Conservation (phyloP, 495 filamentous ascomycete species). For the Xylaria sp. region DNA sequence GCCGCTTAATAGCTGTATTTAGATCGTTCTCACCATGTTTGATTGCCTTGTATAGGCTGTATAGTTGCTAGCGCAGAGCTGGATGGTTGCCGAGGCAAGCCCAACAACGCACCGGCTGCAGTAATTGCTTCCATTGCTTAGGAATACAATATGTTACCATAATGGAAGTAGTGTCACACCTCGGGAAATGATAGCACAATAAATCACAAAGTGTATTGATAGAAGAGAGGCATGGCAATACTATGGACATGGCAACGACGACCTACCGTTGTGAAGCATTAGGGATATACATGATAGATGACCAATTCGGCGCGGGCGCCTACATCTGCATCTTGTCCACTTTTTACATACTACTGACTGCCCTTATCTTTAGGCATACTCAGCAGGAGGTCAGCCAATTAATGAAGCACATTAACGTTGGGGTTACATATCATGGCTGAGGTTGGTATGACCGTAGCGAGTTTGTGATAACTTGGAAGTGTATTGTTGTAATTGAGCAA, state of each 20-base stretch:
- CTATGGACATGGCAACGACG: neutral
- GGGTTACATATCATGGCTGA: no score
- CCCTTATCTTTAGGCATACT: neutral
- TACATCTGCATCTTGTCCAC: neutral
- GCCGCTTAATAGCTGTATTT: neutral
- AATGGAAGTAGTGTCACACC: neutral
- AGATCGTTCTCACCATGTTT: constrained; percentile 14
- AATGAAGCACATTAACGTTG: no score
- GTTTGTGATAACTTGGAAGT: neutral
- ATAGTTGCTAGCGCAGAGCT: constrained; percentile 15
- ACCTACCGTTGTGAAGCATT: neutral
- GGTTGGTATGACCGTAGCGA: no score
- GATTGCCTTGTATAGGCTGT: constrained; percentile 15
- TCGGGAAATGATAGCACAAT: neutral
- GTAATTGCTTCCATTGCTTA: constrained; percentile 12
- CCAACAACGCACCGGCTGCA: constrained; percentile 15
- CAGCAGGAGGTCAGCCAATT: neutral
- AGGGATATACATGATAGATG: no score
- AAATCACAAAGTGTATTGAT: neutral
- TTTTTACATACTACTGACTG: neutral
- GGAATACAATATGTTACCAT: neutral
- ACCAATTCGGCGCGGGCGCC: neutral
- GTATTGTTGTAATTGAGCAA: no score
- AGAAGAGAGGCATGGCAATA: neutral
- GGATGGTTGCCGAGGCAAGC: constrained; percentile 7